Base-by-base conservation (phyloP, 176 grass and related monocot species). In the Thalia dealbata region DNA sequence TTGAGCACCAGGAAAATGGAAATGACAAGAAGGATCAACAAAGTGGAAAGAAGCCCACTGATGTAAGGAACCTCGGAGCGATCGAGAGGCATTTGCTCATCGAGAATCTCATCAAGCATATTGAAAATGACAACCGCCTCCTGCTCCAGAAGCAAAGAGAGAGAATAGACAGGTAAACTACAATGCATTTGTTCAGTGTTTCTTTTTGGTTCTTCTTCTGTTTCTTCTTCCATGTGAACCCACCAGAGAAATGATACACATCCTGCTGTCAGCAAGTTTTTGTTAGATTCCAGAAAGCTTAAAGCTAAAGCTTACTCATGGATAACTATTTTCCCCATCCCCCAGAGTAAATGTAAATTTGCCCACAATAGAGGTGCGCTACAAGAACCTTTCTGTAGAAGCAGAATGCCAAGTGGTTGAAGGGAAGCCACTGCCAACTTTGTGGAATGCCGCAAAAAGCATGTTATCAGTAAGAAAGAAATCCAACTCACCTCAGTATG, bases 91-190 rank as follows among this genome's bases (percentile, higher is more conserved):
- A 76, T 18, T 27, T 70, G 62, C 52, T 91, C 54, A 87, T 96
- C 52, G 78, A 96, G 38, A 64, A 51, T 35, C 76, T 96, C 45
- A 81, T 96, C 81, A 66, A 66, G 73, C 77, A 91, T 67, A 81
- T 91, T 28, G 75, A 73, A 16, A 55, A 70, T 1, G 85, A 96
- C 48, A 91, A 96, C 76, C 77, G 86, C 62, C 86, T 45, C 9
- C 69, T 96, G 73, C 80, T 96, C 66, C 73, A 79, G 22, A 80
- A 91, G 78, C 91, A 91, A 83, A 89, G 88, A 28, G 68, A 63
- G 25, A 78, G 91, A 45, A 91, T 91, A 75, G 88, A 91, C 61
- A 73, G 82, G 73, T 81, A 79, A 52, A 4, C 21, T 61, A 38
- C 52, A 76, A 38, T 58, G 8, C 54, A 15, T 6, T 6, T 61